Percentiles rank a stretch among this genome's conserved stretches.
Conservation (phyloP, 2,329 filamentous ascomycete species). For the Capronia coronata region DNA sequence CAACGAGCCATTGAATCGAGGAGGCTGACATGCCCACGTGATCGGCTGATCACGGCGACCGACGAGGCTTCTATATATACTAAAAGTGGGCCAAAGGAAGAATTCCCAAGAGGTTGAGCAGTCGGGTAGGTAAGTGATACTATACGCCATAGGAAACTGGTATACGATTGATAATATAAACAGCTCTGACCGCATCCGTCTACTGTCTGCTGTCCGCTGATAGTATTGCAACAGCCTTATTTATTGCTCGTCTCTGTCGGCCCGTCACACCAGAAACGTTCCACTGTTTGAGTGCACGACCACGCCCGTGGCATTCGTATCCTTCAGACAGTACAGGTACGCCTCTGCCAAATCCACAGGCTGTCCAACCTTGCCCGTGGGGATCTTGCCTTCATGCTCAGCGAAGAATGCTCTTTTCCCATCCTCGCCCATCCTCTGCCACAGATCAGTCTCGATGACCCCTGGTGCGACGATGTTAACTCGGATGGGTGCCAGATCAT, state of each 20-base stretch:
- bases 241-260: neutral
- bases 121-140: too few relatives aligned
- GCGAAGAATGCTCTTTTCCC: conserved; percentile 27
- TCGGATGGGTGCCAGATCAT: conserved; percentile 57
- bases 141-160: too few relatives aligned
- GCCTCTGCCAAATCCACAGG: conserved; percentile 43
- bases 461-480: conserved; percentile 59
- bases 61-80: conserved; percentile 2
- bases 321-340: conserved; percentile 45
- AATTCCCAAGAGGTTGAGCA: too few relatives aligned
- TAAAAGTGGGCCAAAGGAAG: too few relatives aligned
- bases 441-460: conserved; percentile 45
- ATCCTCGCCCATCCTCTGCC: conserved; percentile 30
- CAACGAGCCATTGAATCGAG: too few relatives aligned
- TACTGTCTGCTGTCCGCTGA: too few relatives aligned
- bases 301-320: conserved; percentile 42
- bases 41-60: neutral
- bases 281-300: conserved; percentile 42
- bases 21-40: neutral
- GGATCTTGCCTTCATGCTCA: conserved; percentile 18
- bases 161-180: too few relatives aligned
- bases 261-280: conserved; percentile 25
- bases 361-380: conserved; percentile 34
- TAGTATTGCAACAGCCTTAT: too few relatives aligned
- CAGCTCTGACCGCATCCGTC: too few relatives aligned